phyloP scores from a whole-genome alignment of 2,329 filamentous ascomycete species.

The Cercospora brassicicola region DNA sequence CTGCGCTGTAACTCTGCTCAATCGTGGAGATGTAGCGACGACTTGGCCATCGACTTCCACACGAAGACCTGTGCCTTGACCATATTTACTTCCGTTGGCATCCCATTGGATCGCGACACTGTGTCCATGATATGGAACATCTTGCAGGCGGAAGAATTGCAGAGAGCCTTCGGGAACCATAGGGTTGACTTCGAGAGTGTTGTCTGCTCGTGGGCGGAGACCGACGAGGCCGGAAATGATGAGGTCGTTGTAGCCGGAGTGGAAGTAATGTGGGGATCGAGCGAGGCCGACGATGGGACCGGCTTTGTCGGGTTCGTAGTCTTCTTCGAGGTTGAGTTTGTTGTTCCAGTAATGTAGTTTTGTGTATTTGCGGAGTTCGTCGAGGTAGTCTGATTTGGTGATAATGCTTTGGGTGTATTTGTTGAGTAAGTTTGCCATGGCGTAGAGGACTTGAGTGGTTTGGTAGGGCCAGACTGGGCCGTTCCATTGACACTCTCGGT shows the following conservation, averaged over 20 bases:
- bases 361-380: conserved; percentile 43
- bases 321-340: conserved; percentile 45
- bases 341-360: conserved; percentile 42
- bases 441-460: conserved; percentile 45
- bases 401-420: conserved; percentile 41
- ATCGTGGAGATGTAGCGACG: conserved; percentile 35
- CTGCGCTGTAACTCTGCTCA: conserved; percentile 33
- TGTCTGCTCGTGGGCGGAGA: conserved; percentile 43
- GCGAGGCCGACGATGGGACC: conserved; percentile 46
- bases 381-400: conserved; percentile 40
- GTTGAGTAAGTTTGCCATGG: conserved; percentile 47
- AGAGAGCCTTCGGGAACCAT: conserved; percentile 39
- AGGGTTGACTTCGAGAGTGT: conserved; percentile 46
- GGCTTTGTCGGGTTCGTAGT: conserved; percentile 48
- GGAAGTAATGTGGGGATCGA: conserved; percentile 49
- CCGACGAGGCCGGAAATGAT: conserved; percentile 47
- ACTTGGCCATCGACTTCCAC: conserved; percentile 41
- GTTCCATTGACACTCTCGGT: conserved; percentile 50
- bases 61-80: conserved; percentile 35
- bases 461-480: conserved; percentile 50
- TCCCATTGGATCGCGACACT: conserved; percentile 48
- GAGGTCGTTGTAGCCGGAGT: conserved; percentile 48
- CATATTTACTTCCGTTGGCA: conserved; percentile 38
- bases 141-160: conserved; percentile 46
- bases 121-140: conserved; percentile 47